Base-by-base conservation (phyloP, 1,284 basidiomycete species). In the Cutaneotrichosporon dermatis region DNA sequence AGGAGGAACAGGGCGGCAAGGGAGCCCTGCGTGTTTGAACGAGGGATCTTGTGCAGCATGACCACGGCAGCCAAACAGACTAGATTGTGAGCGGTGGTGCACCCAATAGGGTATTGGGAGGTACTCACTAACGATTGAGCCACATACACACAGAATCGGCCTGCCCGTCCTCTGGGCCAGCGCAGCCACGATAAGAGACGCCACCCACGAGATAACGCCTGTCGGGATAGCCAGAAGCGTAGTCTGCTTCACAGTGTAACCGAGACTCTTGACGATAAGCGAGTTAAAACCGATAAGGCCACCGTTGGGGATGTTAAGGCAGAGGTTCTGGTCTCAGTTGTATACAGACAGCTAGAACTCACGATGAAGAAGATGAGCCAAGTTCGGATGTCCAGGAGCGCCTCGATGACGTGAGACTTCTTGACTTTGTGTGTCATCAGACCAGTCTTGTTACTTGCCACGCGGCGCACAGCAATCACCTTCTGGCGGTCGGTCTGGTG, bases 151-250 rank as follows among this genome's bases (percentile, higher is more conserved):
- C 3, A 63, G 34, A 5, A 67, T 37, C 5, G 62, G 61, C 37
- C 56, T 54, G 1, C 58, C 40, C 12, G 64, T 71, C 45, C 64
- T 67, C 40, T 57, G 57, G 0, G 67, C 68, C 12, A 69, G 52
- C 40, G 48, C 62, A 5, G 66, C 58, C 51, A 69, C 65, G 37
- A 69, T 11, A 37, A 75, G 58, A 0, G 69, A 65, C 4, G 63
- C 44, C 5, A 70, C 56, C 72, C 69, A 73, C 8, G 60, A 63
- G 41, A 75, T 64, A 11, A 73, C 55, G 36, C 71, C 73, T 5
- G 72, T 75, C 1, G 71, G 71, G 49, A 72, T 70, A 16, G 56
- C 62, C n/a, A 73, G 56, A 1, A 72, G 58, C n/a, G 66, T 66
- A 4, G 69, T 69, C 55, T 69, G 51, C 51, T 65, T 64, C 44